These are phyloP conservation scores for Earliella scabrosa DNA, from an alignment of 1,284 basidiomycete species.

Conservation along the genomic window DNA sequence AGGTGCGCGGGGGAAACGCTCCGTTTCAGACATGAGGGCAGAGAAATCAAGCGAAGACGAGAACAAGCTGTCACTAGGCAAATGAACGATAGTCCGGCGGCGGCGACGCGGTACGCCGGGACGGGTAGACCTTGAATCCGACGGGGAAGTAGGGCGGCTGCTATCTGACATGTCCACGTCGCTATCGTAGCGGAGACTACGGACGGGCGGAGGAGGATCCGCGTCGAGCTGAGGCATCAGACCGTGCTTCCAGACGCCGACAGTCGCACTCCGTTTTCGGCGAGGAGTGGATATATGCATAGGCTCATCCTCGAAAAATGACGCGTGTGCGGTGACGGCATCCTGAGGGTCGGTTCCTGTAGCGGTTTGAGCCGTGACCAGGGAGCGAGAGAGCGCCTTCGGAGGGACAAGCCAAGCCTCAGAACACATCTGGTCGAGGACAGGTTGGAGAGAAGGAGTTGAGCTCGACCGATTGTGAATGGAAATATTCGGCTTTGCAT, in stretches of 20 bases:
- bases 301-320: slow-evolving; percentile 38
- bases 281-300: slow-evolving; percentile 36
- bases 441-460: slow-evolving; percentile 26
- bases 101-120: slow-evolving; percentile 27
- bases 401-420: slow-evolving; percentile 38
- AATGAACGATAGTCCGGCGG: slow-evolving; percentile 32
- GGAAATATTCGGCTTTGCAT: background rate
- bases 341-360: slow-evolving; percentile 14
- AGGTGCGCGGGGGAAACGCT: slow-evolving; percentile 16
- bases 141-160: slow-evolving; percentile 21
- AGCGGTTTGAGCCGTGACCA: slow-evolving; percentile 15
- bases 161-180: slow-evolving; percentile 27
- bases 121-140: slow-evolving; percentile 9
- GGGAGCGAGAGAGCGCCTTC: slow-evolving; percentile 29
- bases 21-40: slow-evolving; percentile 28
- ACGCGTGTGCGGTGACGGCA: slow-evolving; percentile 26
- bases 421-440: slow-evolving; percentile 26
- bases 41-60: slow-evolving; percentile 40
- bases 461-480: slow-evolving; percentile 33
- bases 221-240: slow-evolving; percentile 25
- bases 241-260: slow-evolving; percentile 21
- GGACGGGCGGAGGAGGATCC: slow-evolving; percentile 18
- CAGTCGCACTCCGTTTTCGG: slow-evolving; percentile 23
- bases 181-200: slow-evolving; percentile 20
- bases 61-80: slow-evolving; percentile 39